Conservation (phyloP, 2,329 filamentous ascomycete genomes). For the Fusarium sp. region DNA sequence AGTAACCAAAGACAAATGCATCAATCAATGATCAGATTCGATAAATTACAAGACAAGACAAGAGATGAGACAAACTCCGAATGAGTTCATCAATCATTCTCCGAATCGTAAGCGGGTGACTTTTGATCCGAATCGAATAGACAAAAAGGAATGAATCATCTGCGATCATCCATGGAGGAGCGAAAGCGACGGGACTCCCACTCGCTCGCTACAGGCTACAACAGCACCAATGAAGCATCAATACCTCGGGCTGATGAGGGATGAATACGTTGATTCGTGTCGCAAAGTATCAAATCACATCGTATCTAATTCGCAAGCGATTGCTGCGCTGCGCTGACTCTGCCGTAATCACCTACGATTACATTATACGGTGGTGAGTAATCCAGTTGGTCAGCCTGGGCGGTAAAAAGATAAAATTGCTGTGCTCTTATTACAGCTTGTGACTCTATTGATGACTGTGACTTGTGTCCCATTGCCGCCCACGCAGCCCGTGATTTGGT, state of each 20-base stretch:
- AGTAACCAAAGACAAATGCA: conserved; percentile 20
- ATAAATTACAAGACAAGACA: not conserved
- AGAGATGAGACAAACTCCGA: conserved; percentile 7
- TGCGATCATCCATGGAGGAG: not conserved
- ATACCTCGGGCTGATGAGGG: conserved; percentile 8
- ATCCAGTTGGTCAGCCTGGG: conserved; percentile 13
- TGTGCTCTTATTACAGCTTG: conserved; percentile 22
- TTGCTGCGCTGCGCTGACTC: conserved; percentile 23
- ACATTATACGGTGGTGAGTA: conserved; percentile 7
- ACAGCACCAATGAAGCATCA: conserved; percentile 22
- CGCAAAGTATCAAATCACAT: conserved; percentile 3
- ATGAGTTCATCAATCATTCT: not conserved
- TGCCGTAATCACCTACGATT: conserved; percentile 24
- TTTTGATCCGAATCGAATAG: not conserved
- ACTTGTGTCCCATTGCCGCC: conserved; percentile 23
- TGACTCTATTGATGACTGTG: conserved; percentile 32
- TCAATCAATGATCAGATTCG: not conserved
- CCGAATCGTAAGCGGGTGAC: conserved; percentile 3
- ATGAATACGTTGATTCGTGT: conserved; percentile 32
- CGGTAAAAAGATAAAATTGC: not conserved
- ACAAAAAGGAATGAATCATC: conserved; percentile 14
- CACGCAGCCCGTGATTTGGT: conserved; percentile 26
- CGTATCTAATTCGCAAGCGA: not conserved
- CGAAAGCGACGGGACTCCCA: conserved; percentile 2
- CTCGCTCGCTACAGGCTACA: conserved; percentile 2